phyloP scores from a whole-genome alignment of 1,284 basidiomycete genomes.

The Boletus calvinii region DNA sequence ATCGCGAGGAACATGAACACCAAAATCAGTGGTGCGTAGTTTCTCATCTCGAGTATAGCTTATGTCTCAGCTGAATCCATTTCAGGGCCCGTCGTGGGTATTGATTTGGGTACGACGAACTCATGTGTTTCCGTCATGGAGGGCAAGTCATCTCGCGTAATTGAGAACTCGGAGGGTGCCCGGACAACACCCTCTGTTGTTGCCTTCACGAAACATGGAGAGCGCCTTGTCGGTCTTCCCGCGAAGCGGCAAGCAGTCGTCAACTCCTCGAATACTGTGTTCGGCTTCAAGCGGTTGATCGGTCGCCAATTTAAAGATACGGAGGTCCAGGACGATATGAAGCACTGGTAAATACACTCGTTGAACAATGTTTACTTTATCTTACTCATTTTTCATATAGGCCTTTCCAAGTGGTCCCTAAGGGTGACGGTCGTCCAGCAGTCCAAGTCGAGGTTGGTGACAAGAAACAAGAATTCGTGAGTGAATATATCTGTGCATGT shows the following conservation, averaged over 20 bases:
- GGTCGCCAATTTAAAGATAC: conserved; percentile 92
- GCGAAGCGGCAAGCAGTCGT: conserved; percentile 98
- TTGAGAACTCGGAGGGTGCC: conserved; percentile 97
- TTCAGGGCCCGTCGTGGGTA: conserved; percentile 77
- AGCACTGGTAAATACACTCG: conserved; percentile 57
- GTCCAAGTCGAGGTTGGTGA: conserved; percentile 79
- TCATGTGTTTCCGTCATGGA: conserved; percentile 96
- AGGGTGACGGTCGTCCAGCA: conserved; percentile 68
- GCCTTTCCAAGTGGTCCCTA: conserved; percentile 82
- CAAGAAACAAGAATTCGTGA: conserved; percentile 65
- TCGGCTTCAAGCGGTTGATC: conserved; percentile 96
- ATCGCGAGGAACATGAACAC: conserved; percentile 82
- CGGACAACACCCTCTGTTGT: conserved; percentile 98
- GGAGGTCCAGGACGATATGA: conserved; percentile 90
- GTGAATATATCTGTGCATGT: conserved; percentile 28
- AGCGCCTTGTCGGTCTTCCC: conserved; percentile 92
- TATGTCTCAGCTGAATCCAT: neutral
- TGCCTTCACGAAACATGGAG: conserved; percentile 95
- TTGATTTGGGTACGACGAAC: conserved; percentile 87
- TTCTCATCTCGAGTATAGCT: neutral
- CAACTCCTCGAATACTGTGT: conserved; percentile 93
- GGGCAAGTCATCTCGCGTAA: conserved; percentile 90
- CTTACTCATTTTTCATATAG: conserved; percentile 34
- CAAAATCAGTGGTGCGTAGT: conserved; percentile 67
- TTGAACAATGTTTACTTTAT: neutral